Percentiles rank a stretch among this genome's conserved stretches.
Evolutionary conservation across 2,329 filamentous ascomycete species (phyloP).

Genomic region (Pezicula carpinea): DNA sequence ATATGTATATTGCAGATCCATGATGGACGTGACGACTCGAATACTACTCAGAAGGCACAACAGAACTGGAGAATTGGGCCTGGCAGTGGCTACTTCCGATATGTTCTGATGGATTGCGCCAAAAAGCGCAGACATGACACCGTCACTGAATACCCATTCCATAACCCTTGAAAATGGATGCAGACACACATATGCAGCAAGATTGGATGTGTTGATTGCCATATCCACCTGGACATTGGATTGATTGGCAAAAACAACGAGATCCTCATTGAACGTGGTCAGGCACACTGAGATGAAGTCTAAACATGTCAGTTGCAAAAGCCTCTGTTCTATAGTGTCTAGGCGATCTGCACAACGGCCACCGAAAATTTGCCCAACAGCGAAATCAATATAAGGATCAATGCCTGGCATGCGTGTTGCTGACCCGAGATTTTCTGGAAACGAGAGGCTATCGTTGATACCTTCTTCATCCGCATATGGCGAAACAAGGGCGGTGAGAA

Average conservation of each 20-base stretch:
- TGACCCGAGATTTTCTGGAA: slow-evolving; percentile 79
- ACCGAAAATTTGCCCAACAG: slow-evolving; percentile 73
- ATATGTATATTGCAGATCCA: slow-evolving; percentile 88
- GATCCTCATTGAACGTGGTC: slow-evolving; percentile 86
- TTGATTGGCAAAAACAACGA: slow-evolving; percentile 79
- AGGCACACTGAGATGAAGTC: slow-evolving; percentile 79
- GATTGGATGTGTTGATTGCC: slow-evolving; percentile 67
- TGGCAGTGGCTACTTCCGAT: slow-evolving; percentile 64
- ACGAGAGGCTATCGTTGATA: slow-evolving; percentile 73
- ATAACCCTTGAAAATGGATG: slow-evolving; percentile 94
- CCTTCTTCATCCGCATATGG: slow-evolving; percentile 58
- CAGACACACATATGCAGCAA: slow-evolving; percentile 75
- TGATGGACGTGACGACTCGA: slow-evolving; percentile 74
- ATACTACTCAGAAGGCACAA: slow-evolving; percentile 75
- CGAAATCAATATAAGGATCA: slow-evolving; percentile 89
- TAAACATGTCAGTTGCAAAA: slow-evolving; percentile 76
- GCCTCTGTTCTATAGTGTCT: slow-evolving; percentile 64
- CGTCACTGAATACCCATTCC: slow-evolving; percentile 97
- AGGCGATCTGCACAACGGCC: slow-evolving; percentile 50
- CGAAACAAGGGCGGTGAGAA: slow-evolving; percentile 67
- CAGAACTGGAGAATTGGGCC: slow-evolving; percentile 76
- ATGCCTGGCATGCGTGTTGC: slow-evolving; percentile 79
- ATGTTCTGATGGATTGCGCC: slow-evolving; percentile 72
- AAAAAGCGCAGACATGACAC: slow-evolving; percentile 76
- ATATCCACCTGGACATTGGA: slow-evolving; percentile 71